These are phyloP conservation scores for Picochlorum costavermella DNA, from an alignment of 139 green algal species.

Conservation along the genomic window DNA sequence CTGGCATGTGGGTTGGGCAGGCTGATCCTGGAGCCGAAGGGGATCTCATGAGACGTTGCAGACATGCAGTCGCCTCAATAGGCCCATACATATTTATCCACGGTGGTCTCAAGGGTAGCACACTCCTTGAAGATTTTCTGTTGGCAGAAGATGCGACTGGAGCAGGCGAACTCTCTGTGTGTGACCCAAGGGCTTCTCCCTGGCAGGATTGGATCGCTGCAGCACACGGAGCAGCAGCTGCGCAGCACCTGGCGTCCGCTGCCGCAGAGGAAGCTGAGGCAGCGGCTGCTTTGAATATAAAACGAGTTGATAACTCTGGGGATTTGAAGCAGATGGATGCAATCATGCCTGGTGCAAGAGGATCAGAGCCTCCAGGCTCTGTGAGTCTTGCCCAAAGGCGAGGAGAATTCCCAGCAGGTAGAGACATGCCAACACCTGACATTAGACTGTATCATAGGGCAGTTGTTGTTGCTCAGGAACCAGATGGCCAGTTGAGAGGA, in stretches of 20 bases:
- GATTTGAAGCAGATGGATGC: conserved; percentile 51
- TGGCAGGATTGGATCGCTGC: conserved; percentile 72
- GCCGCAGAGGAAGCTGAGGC: conserved; percentile 79
- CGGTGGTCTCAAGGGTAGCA: conserved; percentile 72
- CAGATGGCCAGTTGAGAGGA: conserved; percentile 47
- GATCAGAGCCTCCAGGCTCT: conserved; percentile 11
- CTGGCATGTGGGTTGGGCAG: conserved; percentile 33
- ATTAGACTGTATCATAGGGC: conserved; percentile 86
- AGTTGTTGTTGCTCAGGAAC: conserved; percentile 78
- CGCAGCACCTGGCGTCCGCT: conserved; percentile 57
- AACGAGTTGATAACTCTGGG: conserved; percentile 41
- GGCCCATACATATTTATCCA: conserved; percentile 93
- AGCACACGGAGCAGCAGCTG: conserved; percentile 51
- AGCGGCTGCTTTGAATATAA: conserved; percentile 58
- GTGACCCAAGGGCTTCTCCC: conserved; percentile 61
- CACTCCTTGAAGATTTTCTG: conserved; percentile 80
- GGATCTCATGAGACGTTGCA: conserved; percentile 40
- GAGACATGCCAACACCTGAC: conserved; percentile 60
- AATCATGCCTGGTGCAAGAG: conserved; percentile 7
- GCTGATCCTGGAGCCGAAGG: conserved; percentile 5
- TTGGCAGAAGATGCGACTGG: conserved; percentile 62
- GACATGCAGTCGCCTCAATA: conserved; percentile 78
- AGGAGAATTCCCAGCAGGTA: conserved; percentile 20
- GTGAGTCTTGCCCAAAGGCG: conserved; percentile 32
- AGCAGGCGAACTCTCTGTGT: conserved; percentile 68